Evolutionary conservation across 2,329 filamentous ascomycete genomes (phyloP).

Genomic region (Ascochyta fabae): DNA sequence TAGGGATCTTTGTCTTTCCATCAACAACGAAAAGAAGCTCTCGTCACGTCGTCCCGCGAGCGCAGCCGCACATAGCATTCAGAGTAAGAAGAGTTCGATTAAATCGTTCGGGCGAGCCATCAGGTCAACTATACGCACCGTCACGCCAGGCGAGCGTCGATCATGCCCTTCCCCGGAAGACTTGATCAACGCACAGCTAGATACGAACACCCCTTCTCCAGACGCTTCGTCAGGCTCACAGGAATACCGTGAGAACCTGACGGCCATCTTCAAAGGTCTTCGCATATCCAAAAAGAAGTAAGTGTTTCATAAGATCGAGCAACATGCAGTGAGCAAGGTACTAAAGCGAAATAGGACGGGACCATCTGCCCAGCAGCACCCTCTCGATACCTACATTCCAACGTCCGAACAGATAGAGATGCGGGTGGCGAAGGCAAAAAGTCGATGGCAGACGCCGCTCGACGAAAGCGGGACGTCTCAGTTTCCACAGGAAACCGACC

Average conservation of each 20-base stretch:
- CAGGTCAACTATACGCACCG: constrained; percentile 47
- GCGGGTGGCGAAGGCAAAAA: constrained; percentile 47
- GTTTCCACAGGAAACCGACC: constrained; percentile 38
- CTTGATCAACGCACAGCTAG: constrained; percentile 1
- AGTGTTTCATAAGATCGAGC: not conserved
- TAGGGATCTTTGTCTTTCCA: constrained; percentile 12
- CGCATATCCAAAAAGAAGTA: constrained; percentile 4
- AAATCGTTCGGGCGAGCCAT: constrained; percentile 36
- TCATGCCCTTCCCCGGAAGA: constrained; percentile 16
- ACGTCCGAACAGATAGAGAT: constrained; percentile 49
- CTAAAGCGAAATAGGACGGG: not conserved
- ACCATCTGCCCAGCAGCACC: not conserved
- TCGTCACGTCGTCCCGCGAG: constrained; percentile 19
- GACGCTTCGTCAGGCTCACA: not conserved
- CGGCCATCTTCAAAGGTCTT: not conserved
- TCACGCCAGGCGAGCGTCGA: constrained; percentile 39
- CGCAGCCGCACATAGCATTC: constrained; percentile 19
- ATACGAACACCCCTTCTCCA: constrained; percentile 15
- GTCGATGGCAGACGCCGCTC: constrained; percentile 52
- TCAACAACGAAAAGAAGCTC: constrained; percentile 19
- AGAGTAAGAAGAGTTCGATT: constrained; percentile 38
- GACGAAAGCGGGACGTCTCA: constrained; percentile 41
- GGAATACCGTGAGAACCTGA: not conserved
- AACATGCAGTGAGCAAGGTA: not conserved
- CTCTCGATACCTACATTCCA: constrained; percentile 28